phyloP scores from a whole-genome alignment of 2,329 filamentous ascomycete genomes.

The Botrytis deweyae region DNA sequence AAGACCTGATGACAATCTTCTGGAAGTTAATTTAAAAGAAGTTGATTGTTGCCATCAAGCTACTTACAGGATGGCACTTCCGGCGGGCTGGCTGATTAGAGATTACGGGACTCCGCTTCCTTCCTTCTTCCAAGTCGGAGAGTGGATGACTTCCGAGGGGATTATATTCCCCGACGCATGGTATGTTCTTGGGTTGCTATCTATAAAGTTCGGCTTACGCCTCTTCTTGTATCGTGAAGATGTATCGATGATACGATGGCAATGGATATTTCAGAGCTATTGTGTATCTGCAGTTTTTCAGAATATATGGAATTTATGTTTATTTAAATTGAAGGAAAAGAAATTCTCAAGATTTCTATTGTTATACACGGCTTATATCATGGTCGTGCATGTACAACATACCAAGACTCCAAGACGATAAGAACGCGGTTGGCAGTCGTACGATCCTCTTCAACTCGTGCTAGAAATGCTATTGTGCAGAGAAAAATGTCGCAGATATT shows the following conservation, averaged over 20 bases:
- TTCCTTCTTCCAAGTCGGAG: not conserved
- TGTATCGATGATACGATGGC: not conserved
- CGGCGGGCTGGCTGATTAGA: not conserved
- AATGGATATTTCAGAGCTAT: not conserved
- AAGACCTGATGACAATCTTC: not conserved
- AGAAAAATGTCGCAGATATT: not conserved
- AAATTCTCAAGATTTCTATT: not conserved
- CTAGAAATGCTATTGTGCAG: not conserved
- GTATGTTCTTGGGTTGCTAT: not conserved
- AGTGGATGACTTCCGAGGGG: not conserved
- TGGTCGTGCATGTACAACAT: not conserved
- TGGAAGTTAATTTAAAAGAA: not conserved
- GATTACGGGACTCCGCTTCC: not conserved
- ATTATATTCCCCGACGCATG: not conserved
- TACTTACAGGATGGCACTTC: not conserved
- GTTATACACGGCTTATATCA: not conserved
- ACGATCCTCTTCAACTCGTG: not conserved
- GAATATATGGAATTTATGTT: accelerated
- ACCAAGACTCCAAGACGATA: not conserved
- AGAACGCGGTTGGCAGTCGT: not conserved
- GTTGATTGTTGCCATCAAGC: not conserved
- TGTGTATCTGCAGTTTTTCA: no score
- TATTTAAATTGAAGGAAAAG: not conserved
- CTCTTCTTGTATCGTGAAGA: not conserved
- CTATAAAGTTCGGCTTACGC: not conserved